These are phyloP conservation scores for Salix purpurea DNA, from an alignment of 345 rosid species.

Conservation along the genomic window DNA sequence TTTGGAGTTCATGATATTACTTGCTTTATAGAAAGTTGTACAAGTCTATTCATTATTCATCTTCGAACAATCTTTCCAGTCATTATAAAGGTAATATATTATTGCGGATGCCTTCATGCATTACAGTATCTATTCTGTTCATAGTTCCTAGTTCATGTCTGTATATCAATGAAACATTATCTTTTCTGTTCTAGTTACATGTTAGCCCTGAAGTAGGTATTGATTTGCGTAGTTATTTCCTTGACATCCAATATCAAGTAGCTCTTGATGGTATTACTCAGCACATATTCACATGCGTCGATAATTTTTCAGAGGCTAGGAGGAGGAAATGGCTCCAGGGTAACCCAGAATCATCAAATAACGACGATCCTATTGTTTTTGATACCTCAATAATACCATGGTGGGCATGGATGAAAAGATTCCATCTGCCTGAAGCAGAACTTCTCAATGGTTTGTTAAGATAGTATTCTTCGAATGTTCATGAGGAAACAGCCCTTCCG, in stretches of 20 bases:
- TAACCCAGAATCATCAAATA: slow-evolving; percentile 74
- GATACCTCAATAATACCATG: slow-evolving; percentile 86
- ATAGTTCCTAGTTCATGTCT: not conserved
- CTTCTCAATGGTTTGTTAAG: slow-evolving; percentile 63
- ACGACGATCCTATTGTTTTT: slow-evolving; percentile 70
- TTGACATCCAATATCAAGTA: not conserved
- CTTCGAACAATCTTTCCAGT: no score
- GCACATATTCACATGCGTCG: not conserved
- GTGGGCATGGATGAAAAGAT: slow-evolving; percentile 97
- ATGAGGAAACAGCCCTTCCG: not conserved
- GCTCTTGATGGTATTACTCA: not conserved
- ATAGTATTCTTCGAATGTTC: not conserved
- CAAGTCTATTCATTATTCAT: not conserved
- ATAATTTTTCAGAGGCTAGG: slow-evolving; percentile 65
- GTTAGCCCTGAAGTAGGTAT: not conserved
- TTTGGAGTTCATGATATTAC: not conserved
- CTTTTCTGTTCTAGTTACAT: not conserved
- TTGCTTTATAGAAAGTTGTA: not conserved
- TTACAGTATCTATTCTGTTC: not conserved
- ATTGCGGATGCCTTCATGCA: no score
- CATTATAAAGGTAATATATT: no score
- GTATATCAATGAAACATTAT: not conserved
- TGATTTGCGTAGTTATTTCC: not conserved
- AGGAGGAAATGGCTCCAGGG: slow-evolving; percentile 81
- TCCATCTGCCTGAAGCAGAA: slow-evolving; percentile 91